Conservation (phyloP, 352 stramenopile genomes). For the Pythium phragmiticola region DNA sequence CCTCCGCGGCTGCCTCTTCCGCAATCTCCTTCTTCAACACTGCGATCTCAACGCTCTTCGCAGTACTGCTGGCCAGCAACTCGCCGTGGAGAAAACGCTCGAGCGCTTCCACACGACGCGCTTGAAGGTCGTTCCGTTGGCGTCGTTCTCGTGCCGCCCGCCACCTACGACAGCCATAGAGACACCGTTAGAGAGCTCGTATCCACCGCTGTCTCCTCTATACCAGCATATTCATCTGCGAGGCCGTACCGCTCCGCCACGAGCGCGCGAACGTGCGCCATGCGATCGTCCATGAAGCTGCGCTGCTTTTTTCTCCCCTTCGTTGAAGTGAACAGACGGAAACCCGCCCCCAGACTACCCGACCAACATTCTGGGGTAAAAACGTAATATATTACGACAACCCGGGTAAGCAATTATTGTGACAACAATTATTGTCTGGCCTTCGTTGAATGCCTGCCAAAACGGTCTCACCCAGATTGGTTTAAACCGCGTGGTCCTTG, state of each 20-base stretch:
- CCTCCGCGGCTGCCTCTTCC: background rate
- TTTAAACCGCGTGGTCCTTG: slow-evolving; percentile 23
- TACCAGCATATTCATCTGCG: background rate
- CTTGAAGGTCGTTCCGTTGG: background rate
- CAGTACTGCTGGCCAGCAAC: background rate
- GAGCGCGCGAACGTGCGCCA: slow-evolving; percentile 7
- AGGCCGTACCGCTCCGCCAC: background rate
- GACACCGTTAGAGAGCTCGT: background rate
- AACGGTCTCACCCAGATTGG: too few species aligned
- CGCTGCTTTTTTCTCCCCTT: background rate
- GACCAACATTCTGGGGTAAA: background rate
- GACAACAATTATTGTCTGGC: background rate
- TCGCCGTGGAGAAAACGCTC: background rate
- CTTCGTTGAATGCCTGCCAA: background rate
- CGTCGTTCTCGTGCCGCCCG: slow-evolving; percentile 7
- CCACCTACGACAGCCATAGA: slow-evolving; percentile 1
- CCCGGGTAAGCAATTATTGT: background rate
- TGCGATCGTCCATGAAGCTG: background rate
- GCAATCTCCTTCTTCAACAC: slow-evolving; percentile 5
- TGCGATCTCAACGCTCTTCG: background rate
- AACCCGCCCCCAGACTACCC: background rate
- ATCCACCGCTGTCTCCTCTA: background rate
- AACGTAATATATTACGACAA: background rate
- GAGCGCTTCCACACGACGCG: slow-evolving; percentile 2
- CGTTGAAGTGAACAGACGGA: background rate